phyloP scores from a whole-genome alignment of 75 land plant species.

The Ceratopteris richardii region DNA sequence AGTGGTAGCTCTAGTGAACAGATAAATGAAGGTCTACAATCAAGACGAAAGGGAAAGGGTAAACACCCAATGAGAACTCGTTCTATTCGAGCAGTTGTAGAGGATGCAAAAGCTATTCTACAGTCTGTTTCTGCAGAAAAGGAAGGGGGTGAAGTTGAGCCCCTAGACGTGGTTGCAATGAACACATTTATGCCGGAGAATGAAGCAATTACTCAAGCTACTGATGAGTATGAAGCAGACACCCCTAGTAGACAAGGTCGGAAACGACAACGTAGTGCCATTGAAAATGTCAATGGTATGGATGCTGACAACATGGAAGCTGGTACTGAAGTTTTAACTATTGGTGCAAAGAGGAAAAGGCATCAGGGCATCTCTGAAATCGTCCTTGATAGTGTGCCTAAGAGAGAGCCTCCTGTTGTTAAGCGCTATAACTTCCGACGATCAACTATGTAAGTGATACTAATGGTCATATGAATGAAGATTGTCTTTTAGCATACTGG shows the following conservation, averaged over 20 bases:
- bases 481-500: no score
- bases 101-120: constrained; percentile 49
- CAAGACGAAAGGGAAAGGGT: background rate
- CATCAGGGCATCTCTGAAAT: background rate
- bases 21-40: background rate
- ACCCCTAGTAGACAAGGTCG: no score
- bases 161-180: no score
- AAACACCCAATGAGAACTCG: constrained; percentile 40
- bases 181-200: no score
- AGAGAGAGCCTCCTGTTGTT: background rate
- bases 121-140: constrained; percentile 4
- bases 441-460: background rate
- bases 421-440: constrained; percentile 1
- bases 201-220: no score
- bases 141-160: background rate
- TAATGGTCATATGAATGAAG: no score
- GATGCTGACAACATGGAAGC: background rate
- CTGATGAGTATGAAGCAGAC: no score
- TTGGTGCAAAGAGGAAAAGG: background rate
- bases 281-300: background rate
- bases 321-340: background rate
- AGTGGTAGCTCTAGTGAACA: background rate
- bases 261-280: background rate
- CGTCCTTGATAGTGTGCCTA: background rate
- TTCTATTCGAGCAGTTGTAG: constrained; percentile 52